Base-by-base conservation (phyloP, 768 basidiomycete genomes). In the Pholiota molesta region DNA sequence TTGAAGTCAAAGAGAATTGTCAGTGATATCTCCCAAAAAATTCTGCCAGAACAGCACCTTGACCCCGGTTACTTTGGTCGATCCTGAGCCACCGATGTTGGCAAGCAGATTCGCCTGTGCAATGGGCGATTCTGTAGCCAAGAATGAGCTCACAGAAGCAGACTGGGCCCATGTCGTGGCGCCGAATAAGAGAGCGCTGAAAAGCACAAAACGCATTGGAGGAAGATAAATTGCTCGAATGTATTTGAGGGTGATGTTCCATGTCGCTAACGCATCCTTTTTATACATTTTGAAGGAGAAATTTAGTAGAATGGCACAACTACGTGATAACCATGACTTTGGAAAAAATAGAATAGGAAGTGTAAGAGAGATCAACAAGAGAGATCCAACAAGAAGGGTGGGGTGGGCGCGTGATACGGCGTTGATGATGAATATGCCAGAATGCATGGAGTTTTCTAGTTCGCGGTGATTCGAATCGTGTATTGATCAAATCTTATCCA, bases 101-200 rank as follows among this genome's bases (percentile, higher is more conserved):
- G 87, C 88, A 21, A 90, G 78, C 16, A 90, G 28, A n/a, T 83
- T 83, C 0, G 81, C 80, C 67, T 85, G 80, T 7, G 88, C 85
- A 66, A 88, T 79, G 19, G 84, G 83, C 0, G 77, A 77, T 71
- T 89, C 81, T 17, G 72, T 74, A 0, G 71, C 65, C 61, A 87
- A 68, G 69, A 85, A 91, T 16, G 74, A 63, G 67, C 85, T 81
- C 52, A 82, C 82, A n/a, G 65, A 59, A 52, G 62, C 61, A 52
- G 47, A 66, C 63, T 65, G 72, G 55, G 66, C 74, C 66, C 66
- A 74, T n/a, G 68, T 65, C 33, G 61, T 60, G 26, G 68, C 64
- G 58, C 64, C 68, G 28, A 69, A 63, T 39, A 26, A 73, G 61
- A 70, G 70, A 28, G 55, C 55, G 68, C 71, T 64, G 68, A 76